Percentiles rank a stretch among this genome's conserved stretches.
phyloP scores from a whole-genome alignment of 2,329 filamentous ascomycete species.

The Harringtonia lauricola region DNA sequence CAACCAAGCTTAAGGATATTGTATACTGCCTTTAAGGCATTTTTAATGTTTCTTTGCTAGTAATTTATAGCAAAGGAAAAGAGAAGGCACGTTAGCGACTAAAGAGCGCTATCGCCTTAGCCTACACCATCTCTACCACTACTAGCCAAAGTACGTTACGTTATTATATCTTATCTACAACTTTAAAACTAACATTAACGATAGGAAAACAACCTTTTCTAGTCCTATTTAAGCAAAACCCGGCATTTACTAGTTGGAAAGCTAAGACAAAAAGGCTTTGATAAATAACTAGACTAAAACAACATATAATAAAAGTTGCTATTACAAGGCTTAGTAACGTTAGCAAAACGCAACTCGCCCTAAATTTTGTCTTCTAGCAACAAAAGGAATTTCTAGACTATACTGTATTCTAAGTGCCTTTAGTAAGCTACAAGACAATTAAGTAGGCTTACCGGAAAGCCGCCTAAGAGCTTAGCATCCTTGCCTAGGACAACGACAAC shows the following conservation, averaged over 20 bases:
- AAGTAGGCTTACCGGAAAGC: conserved; percentile 24
- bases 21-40: conserved; percentile 13
- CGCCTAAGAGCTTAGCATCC: conserved; percentile 16
- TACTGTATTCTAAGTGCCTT: too few relatives aligned
- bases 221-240: conserved; percentile 16
- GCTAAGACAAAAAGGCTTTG: conserved; percentile 11
- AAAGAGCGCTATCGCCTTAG: too few relatives aligned
- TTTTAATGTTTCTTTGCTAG: conserved; percentile 10
- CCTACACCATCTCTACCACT: too few relatives aligned
- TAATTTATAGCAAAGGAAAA: conserved; percentile 11
- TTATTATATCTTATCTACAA: too few relatives aligned
- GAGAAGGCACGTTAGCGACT: conserved; percentile 5
- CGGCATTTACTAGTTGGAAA: conserved; percentile 15
- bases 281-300: conserved; percentile 5
- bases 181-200: too few relatives aligned
- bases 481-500: conserved; percentile 20
- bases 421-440: conserved; percentile 17
- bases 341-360: conserved; percentile 18
- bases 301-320: conserved; percentile 15
- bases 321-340: conserved; percentile 22
- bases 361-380: conserved; percentile 31
- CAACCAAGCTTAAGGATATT: conserved; percentile 9
- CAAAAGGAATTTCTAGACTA: too few relatives aligned
- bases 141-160: too few relatives aligned
- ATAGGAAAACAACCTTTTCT: neutral